Evolutionary conservation across 805 yeast species (phyloP), one percentile per base, ranked within the genome.

Genomic region (Saccharomycopsis sp.): DNA sequence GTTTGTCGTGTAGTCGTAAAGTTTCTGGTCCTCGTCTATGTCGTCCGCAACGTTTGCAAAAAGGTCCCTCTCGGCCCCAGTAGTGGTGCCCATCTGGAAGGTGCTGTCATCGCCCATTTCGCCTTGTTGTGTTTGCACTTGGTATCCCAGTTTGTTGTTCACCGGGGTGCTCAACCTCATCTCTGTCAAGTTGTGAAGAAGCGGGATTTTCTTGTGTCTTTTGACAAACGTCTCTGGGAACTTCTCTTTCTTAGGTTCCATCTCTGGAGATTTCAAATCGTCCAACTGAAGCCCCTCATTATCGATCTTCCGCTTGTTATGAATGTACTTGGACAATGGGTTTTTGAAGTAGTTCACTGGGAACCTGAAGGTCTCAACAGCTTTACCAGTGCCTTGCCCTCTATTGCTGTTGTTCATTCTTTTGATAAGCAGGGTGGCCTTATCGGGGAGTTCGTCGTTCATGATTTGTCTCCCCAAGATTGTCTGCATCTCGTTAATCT

Each of bases 171-270:
- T 21, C 13, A 43, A 10, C n/a, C 36, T 39, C 17, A 45, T 42
- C 31, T 45, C 49, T 10, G 49, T 45, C 23, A 45, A 34, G n/a
- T 42, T 32, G 23, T 45, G 49, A 10, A 3, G n/a, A 10, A 30
- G 16, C 12, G 16, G 16, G 34, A 30, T 10, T 30, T 12, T 30
- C 16, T 10, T 10, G 18, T 25, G 9, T 25, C 12, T 12, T 25
- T 25, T 9, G 9, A 25, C 29, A 9, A 25, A 25, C 12, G 10
- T 9, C 10, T 9, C 12, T 12, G 9, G 9, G 10, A 25, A 25
- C 9, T 25, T 25, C 29, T 25, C 9, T 25, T 25, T 9, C 12
- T 25, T 25, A 12, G 12, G 12, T 25, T 9, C 29, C 29, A n/a
- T n/a, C n/a, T n/a, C n/a, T n/a, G n/a, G n/a, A n/a, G n/a, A n/a